Conservation (phyloP, 108 stramenopile species). For the Skeletonema potamos region DNA sequence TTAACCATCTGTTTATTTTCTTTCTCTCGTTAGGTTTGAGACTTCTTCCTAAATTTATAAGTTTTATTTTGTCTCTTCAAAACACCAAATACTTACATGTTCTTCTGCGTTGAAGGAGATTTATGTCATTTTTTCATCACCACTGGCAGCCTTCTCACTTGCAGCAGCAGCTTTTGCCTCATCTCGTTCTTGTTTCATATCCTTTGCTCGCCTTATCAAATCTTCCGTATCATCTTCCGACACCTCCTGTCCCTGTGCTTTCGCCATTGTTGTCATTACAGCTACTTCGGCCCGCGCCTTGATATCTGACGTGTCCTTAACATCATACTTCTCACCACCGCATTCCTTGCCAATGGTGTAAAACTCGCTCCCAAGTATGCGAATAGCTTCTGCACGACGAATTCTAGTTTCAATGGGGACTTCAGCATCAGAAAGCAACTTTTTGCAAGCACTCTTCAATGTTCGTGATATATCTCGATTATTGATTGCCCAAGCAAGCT, state of each 20-base stretch:
- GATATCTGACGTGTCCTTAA: constrained; percentile 66
- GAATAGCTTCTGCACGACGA: constrained; percentile 73
- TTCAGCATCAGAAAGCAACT: constrained; percentile 76
- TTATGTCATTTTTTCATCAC: background rate
- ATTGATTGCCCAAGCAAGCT: constrained; percentile 83
- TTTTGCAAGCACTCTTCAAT: constrained; percentile 68
- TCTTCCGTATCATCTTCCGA: constrained; percentile 79
- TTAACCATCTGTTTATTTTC: no score
- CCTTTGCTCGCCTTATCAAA: constrained; percentile 74
- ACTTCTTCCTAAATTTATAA: no score
- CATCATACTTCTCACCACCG: constrained; percentile 39
- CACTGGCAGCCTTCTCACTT: background rate
- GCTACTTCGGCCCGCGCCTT: constrained; percentile 85
- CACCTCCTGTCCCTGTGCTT: constrained; percentile 91
- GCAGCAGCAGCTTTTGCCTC: background rate
- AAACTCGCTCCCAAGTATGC: constrained; percentile 74
- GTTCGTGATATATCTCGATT: constrained; percentile 79
- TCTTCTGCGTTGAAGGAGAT: no score
- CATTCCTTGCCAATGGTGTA: constrained; percentile 59
- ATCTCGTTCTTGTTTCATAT: constrained; percentile 8
- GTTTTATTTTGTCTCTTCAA: no score
- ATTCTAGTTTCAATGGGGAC: constrained; percentile 58
- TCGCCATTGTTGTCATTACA: constrained; percentile 87
- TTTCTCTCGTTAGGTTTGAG: no score
- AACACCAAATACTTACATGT: no score